phyloP scores from a whole-genome alignment of 2,329 filamentous ascomycete species.

The Colletotrichum cordylinicola region DNA sequence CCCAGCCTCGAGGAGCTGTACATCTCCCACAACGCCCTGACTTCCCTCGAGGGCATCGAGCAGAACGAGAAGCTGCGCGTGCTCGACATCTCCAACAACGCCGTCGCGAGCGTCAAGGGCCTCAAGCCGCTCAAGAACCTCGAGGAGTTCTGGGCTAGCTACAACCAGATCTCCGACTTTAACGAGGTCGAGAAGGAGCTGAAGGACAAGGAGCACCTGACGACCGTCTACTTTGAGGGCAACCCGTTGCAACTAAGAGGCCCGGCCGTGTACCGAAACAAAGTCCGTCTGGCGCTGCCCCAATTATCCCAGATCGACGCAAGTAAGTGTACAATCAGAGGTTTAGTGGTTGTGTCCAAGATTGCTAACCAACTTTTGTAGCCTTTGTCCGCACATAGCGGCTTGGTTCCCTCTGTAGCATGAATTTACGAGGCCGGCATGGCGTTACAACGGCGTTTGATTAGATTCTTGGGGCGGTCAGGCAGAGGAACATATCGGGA shows the following conservation, averaged over 20 bases:
- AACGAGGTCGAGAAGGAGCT: constrained; percentile 81
- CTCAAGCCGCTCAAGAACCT: constrained; percentile 72
- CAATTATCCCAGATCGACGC: constrained; percentile 95
- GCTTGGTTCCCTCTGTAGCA: not conserved
- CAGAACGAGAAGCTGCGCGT: constrained; percentile 71
- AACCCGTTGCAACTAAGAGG: constrained; percentile 84
- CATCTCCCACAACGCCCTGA: constrained; percentile 92
- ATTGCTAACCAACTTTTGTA: not conserved
- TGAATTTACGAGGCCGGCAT: constrained; percentile 11
- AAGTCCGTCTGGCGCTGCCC: constrained; percentile 85
- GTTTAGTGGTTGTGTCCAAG: too few species aligned
- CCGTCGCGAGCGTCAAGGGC: constrained; percentile 76
- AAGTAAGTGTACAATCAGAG: constrained; percentile 68
- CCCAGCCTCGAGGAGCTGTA: constrained; percentile 89
- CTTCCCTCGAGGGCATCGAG: constrained; percentile 76
- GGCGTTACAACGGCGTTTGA: constrained; percentile 17
- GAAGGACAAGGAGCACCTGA: constrained; percentile 77
- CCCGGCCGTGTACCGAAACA: constrained; percentile 92
- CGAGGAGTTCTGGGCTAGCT: constrained; percentile 94
- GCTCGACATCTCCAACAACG: constrained; percentile 90
- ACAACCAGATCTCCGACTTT: constrained; percentile 83
- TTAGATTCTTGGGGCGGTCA: not conserved
- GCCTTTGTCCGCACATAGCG: constrained; percentile 24
- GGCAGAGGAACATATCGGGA: not conserved
- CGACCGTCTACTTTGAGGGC: constrained; percentile 95